Evolutionary conservation across 306 rosid species (phyloP), one percentile per base, ranked within the genome.

Genomic region (Quercus agrifolia): DNA sequence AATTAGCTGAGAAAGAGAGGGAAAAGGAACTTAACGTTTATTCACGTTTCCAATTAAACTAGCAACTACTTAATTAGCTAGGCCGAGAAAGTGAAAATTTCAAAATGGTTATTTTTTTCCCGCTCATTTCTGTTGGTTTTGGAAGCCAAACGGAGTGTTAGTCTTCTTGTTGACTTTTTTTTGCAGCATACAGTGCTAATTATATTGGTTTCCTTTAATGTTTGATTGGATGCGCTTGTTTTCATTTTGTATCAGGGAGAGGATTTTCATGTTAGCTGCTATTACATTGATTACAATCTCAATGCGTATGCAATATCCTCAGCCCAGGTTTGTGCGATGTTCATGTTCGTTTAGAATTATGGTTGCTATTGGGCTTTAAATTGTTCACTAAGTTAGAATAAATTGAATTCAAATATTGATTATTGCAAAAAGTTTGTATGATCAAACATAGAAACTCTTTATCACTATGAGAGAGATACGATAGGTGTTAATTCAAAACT

Each of bases 241-340:
- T 70, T 27, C 33, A 55, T 72, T 81, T 71, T 88, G 55, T 71
- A 71, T 44, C 88, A 94, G 99, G 97, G 97, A 52, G 97, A 90
- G 81, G 91, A 91, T 86, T 82, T 92, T 67, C 91, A 82, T 14
- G 95, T 94, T 79, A 88, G 89, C 76, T 94, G 99, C 87, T 94
- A 90, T 84, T 94, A 91, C 80, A 87, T 94, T 77, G 99, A 94
- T 78, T 58, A 77, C 80, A 84, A 85, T 73, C 90, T 90, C 76
- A 92, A 94, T 73, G 97, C 97, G 6, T 87, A 61, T 75, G 97
- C 92, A 74, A 94, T 94, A 85, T 94, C 97, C 23, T 84, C 97
- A 57, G 93, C 98, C 77, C 97, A 92, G 97, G 98, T 92, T 81
- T 64, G 90, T 80, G 25, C 27, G 0, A 35, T 76, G 58, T 46